Percentiles rank a stretch among this genome's conserved stretches.
phyloP scores from a whole-genome alignment of 495 filamentous ascomycete species.

The Penicillium egyptiacum region DNA sequence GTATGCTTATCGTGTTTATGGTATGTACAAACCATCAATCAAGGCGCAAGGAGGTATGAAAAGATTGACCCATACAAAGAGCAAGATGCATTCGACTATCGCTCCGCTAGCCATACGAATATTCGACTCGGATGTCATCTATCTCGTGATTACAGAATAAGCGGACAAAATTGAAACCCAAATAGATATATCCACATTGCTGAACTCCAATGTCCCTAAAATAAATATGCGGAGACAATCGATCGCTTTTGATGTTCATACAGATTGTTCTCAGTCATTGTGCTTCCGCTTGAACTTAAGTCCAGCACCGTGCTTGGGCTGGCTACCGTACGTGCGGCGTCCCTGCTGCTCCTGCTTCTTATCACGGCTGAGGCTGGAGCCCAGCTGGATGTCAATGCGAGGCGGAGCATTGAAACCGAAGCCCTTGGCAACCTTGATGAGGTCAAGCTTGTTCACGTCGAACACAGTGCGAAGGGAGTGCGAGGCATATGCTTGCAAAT shows the following conservation, averaged over 20 bases:
- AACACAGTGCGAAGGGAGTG: constrained; percentile 89
- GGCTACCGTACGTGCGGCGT: constrained; percentile 78
- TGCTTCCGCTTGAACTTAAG: constrained; percentile 50
- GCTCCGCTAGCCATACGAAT: not conserved
- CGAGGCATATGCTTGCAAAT: constrained; percentile 91
- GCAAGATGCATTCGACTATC: not conserved
- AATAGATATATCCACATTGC: constrained; percentile 35
- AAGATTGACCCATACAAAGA: not conserved
- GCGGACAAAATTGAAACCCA: constrained; percentile 21
- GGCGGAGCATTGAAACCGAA: constrained; percentile 92
- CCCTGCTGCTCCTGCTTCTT: constrained; percentile 74
- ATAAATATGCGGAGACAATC: constrained; percentile 28
- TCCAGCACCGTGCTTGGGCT: constrained; percentile 50
- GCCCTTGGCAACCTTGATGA: constrained; percentile 88
- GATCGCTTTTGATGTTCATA: constrained; percentile 29
- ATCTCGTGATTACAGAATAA: not conserved
- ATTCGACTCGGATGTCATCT: not conserved
- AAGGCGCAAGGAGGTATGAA: not conserved
- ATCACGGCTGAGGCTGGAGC: constrained; percentile 81
- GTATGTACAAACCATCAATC: not conserved
- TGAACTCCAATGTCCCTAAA: constrained; percentile 29
- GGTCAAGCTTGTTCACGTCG: constrained; percentile 89
- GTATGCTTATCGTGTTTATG: not conserved
- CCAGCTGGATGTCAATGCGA: constrained; percentile 83
- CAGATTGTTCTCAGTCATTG: constrained; percentile 27